phyloP scores from a whole-genome alignment of 2,329 filamentous ascomycete genomes.

The Fusarium sp. region DNA sequence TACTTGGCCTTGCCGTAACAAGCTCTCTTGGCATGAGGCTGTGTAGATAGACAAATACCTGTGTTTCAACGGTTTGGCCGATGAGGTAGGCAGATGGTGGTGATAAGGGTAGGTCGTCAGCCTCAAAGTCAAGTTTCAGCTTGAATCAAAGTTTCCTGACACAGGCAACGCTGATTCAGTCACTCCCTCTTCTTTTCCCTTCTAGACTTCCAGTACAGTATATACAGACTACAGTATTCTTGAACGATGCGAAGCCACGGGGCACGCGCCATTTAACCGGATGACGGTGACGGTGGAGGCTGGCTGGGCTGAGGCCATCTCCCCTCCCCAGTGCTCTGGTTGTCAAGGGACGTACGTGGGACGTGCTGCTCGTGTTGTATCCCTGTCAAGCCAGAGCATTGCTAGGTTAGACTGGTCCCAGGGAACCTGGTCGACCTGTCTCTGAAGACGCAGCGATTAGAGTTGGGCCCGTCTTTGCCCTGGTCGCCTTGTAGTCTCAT shows the following conservation, averaged over 20 bases:
- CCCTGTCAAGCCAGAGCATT: constrained; percentile 16
- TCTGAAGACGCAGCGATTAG: constrained; percentile 34
- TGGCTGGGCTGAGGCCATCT: constrained; percentile 18
- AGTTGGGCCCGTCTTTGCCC: constrained; percentile 44
- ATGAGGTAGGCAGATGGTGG: constrained; percentile 11
- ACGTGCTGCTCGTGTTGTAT: constrained; percentile 30
- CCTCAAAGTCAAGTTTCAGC: constrained; percentile 42
- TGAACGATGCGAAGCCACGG: constrained; percentile 6
- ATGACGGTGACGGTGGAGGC: constrained; percentile 25
- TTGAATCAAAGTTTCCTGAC: constrained; percentile 16
- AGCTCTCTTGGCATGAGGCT: constrained; percentile 34
- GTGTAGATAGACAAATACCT: constrained; percentile 30
- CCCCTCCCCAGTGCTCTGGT: neutral
- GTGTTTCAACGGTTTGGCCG: neutral
- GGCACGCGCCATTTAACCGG: constrained; percentile 49
- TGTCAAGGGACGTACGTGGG: too few species aligned
- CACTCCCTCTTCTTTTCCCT: neutral
- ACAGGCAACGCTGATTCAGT: constrained; percentile 1
- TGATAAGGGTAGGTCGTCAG: constrained; percentile 25
- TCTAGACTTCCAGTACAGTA: neutral
- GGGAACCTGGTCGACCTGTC: constrained; percentile 30
- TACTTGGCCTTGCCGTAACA: constrained; percentile 22
- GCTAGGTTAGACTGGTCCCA: constrained; percentile 2
- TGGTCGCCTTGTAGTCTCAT: constrained; percentile 13
- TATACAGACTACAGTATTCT: neutral